Conservation (phyloP, 108 stramenopile species). For the Nannochloropsis gaditana region DNA sequence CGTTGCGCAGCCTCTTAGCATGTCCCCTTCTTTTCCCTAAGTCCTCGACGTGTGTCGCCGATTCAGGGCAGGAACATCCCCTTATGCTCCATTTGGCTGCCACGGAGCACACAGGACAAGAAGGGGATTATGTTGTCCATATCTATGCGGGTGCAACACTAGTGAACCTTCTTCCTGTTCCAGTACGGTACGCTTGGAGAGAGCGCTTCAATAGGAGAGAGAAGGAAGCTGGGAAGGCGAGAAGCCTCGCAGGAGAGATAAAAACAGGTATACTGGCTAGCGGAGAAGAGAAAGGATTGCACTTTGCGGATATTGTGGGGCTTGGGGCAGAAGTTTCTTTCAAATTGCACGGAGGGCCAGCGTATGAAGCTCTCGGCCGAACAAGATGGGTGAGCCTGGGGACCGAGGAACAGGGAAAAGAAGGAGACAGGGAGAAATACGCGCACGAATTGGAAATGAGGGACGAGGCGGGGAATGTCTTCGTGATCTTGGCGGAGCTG, state of each 20-base stretch:
- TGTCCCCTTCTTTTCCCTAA: not conserved
- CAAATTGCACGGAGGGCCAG: not conserved
- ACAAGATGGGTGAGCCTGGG: not conserved
- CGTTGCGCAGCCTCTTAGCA: not conserved
- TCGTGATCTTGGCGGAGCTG: not conserved
- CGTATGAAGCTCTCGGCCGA: not conserved
- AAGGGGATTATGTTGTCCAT: not conserved
- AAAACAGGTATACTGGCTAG: not conserved
- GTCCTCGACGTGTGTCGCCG: not conserved
- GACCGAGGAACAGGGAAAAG: not conserved
- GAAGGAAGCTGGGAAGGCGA: not conserved
- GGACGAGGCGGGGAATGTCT: not conserved
- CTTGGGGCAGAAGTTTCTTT: not conserved
- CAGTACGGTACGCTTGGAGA: not conserved
- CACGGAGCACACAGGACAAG: not conserved
- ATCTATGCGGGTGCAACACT: conserved; percentile 11
- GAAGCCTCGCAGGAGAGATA: not conserved
- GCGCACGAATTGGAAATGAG: not conserved
- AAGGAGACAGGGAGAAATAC: not conserved
- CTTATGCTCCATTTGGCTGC: not conserved
- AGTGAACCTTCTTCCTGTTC: not conserved
- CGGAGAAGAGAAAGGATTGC: conserved; percentile 14
- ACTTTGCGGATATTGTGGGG: not conserved
- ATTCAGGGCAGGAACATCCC: not conserved
- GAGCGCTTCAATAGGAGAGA: not conserved